Conservation (phyloP, 768 basidiomycete genomes). For the Naganishia kalamii region DNA sequence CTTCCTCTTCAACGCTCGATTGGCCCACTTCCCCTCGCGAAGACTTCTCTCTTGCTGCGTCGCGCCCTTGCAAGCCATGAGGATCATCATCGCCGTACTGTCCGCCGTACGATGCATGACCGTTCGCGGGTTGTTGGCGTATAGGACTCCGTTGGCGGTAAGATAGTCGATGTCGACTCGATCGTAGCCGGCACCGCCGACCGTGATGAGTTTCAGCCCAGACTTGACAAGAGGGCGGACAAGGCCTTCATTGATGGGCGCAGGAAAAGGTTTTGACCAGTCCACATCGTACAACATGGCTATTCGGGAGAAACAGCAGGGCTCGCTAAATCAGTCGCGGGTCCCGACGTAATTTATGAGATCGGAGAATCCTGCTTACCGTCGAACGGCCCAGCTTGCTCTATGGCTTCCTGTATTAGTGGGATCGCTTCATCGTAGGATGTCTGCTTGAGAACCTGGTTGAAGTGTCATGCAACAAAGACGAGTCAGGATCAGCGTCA, state of each 20-base stretch:
- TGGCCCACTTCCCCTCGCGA: slow-evolving; percentile 40
- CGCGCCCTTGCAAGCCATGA: slow-evolving; percentile 74
- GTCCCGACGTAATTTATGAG: neutral
- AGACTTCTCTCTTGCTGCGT: slow-evolving; percentile 60
- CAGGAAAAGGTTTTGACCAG: slow-evolving; percentile 2
- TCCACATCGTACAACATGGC: neutral
- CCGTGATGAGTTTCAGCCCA: slow-evolving; percentile 1
- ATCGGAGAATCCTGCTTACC: neutral
- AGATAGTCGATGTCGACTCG: slow-evolving; percentile 71
- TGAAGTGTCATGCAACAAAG: neutral
- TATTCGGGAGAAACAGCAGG: neutral
- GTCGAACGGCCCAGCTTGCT: neutral
- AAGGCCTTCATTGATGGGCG: neutral
- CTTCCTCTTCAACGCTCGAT: slow-evolving; percentile 34
- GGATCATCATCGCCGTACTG: slow-evolving; percentile 69
- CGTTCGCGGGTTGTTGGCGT: slow-evolving; percentile 83
- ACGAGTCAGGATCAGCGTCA: neutral
- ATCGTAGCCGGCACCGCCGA: slow-evolving; percentile 79
- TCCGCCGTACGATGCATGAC: slow-evolving; percentile 81
- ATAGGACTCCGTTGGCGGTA: slow-evolving; percentile 63
- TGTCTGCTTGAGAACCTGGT: neutral
- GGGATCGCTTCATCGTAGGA: neutral
- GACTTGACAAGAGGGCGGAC: neutral
- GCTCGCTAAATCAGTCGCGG: neutral
- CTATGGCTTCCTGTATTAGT: neutral